Conservation (phyloP, 495 filamentous ascomycete species). For the Penicillium waksmanii region DNA sequence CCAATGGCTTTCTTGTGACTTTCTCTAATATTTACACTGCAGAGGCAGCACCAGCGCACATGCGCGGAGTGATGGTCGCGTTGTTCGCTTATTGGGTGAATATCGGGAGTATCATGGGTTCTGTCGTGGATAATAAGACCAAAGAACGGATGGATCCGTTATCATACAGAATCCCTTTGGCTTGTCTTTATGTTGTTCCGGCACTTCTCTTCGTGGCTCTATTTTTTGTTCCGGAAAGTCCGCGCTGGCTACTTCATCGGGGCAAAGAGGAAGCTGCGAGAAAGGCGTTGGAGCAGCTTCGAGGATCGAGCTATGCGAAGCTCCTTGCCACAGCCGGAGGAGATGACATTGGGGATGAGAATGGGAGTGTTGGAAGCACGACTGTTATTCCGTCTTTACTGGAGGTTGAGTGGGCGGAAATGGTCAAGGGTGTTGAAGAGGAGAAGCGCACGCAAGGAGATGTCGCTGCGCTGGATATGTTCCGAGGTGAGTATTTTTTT, state of each 20-base stretch:
- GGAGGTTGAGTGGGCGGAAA: conserved; percentile 23
- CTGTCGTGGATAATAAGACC: conserved; percentile 21
- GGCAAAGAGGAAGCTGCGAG: conserved; percentile 13
- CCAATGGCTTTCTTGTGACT: conserved; percentile 21
- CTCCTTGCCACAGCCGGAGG: not conserved
- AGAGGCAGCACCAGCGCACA: conserved; percentile 17
- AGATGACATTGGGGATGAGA: conserved; percentile 2
- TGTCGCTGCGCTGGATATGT: conserved; percentile 22
- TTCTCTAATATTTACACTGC: conserved; percentile 23
- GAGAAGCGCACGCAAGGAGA: conserved; percentile 19
- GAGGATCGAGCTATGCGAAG: conserved; percentile 6
- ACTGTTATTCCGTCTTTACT: conserved; percentile 9
- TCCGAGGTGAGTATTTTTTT: conserved; percentile 10
- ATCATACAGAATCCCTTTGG: conserved; percentile 18
- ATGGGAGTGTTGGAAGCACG: conserved; percentile 5
- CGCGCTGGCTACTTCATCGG: conserved; percentile 21
- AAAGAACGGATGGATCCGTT: conserved; percentile 17
- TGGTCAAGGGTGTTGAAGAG: conserved; percentile 24
- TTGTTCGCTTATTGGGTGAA: conserved; percentile 24
- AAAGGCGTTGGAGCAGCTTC: conserved; percentile 18
- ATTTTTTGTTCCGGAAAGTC: conserved; percentile 22
- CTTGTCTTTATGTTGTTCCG: conserved; percentile 22
- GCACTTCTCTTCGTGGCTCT: conserved; percentile 16
- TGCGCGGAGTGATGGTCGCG: conserved; percentile 22
- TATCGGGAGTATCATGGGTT: conserved; percentile 18